These are phyloP conservation scores for Aspergillus jensenii DNA, from an alignment of 2,329 filamentous ascomycete species.

Conservation along the genomic window DNA sequence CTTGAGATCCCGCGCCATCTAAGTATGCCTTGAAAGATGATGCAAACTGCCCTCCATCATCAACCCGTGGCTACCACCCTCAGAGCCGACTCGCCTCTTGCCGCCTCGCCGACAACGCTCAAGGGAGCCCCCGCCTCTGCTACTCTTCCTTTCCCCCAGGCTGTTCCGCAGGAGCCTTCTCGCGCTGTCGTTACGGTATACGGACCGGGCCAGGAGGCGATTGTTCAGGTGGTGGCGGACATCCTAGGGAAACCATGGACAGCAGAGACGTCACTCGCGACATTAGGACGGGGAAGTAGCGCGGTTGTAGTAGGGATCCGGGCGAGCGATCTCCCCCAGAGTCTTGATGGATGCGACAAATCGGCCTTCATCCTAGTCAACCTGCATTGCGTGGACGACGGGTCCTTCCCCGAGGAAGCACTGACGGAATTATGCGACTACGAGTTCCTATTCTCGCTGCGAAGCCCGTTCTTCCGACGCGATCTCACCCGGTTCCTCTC, in stretches of 20 bases:
- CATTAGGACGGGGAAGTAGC: conserved; percentile 56
- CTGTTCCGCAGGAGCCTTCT: conserved; percentile 16
- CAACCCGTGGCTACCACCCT: conserved; percentile 34
- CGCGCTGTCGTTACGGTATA: conserved; percentile 64
- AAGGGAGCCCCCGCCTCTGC: conserved; percentile 19
- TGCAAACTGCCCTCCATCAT: conserved; percentile 27
- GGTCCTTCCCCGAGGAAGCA: conserved; percentile 65
- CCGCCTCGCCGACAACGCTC: conserved; percentile 23
- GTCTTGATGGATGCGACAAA: conserved; percentile 59
- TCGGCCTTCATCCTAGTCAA: conserved; percentile 68
- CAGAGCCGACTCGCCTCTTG: conserved; percentile 23
- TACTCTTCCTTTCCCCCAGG: conserved; percentile 9
- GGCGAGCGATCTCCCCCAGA: conserved; percentile 56
- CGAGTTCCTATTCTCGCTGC: conserved; percentile 77
- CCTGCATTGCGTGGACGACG: conserved; percentile 71
- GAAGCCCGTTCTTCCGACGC: conserved; percentile 66
- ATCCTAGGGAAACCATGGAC: conserved; percentile 73
- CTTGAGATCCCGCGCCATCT: not conserved
- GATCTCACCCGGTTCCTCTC: conserved; percentile 78
- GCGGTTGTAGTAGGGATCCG: conserved; percentile 67
- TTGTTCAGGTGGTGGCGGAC: conserved; percentile 74
- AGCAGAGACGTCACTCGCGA: conserved; percentile 58
- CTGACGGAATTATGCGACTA: conserved; percentile 74
- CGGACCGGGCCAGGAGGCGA: conserved; percentile 68
- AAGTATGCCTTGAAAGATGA: conserved; percentile 31